These are phyloP conservation scores for Phytophthora ramorum DNA, from an alignment of 352 stramenopile genomes.

Conservation along the genomic window DNA sequence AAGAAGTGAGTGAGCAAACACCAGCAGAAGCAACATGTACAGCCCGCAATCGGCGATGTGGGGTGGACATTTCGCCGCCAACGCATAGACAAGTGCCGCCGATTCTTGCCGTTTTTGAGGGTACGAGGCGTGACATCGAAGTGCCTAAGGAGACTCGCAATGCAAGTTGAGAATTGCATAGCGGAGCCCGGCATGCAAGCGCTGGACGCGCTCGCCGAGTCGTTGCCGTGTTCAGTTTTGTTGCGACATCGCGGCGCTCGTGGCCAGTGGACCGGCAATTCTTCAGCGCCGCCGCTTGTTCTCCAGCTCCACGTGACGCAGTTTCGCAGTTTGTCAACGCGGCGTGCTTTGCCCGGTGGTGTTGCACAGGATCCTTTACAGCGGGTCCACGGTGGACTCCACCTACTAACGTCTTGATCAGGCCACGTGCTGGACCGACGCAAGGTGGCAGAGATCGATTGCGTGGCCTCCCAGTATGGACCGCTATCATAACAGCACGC, in stretches of 20 bases:
- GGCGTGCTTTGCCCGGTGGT: neutral
- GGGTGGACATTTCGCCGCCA: conserved; percentile 5
- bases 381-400: neutral
- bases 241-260: conserved; percentile 3
- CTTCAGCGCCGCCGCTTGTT: neutral
- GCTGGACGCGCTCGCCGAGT: neutral
- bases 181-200: neutral
- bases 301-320: neutral
- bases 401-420: neutral
- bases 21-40: neutral
- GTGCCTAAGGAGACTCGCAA: neutral
- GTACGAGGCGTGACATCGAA: neutral
- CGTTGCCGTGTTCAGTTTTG: conserved; percentile 7
- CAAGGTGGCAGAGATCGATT: neutral
- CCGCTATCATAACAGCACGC: neutral
- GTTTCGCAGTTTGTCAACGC: neutral
- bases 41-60: neutral
- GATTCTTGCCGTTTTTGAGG: neutral
- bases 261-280: conserved; percentile 8
- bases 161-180: neutral
- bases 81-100: conserved; percentile 5
- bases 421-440: neutral
- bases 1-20: conserved; percentile 2
- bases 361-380: neutral
- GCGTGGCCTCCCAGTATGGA: neutral